Percentiles rank a stretch among this genome's conserved stretches.
Evolutionary conservation across 139 green algal genomes (phyloP).

Genomic region (Desmodesmus armatus): DNA sequence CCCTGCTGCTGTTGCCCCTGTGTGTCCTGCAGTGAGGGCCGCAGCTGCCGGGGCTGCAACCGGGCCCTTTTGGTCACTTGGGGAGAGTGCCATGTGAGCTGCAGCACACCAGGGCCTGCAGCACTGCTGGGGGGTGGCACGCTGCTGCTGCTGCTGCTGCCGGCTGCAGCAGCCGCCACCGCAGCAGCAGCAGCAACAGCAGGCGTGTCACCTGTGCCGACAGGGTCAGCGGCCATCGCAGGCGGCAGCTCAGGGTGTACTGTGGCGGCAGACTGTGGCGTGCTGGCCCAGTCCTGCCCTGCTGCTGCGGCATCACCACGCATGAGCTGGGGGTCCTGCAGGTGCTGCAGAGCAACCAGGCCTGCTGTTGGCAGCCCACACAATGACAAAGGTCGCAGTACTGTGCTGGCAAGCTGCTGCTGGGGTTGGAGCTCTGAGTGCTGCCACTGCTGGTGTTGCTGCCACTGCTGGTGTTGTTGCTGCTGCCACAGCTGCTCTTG

Average conservation of each 20-base stretch:
- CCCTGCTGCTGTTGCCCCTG: too few species aligned
- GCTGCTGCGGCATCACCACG: constrained; percentile 3
- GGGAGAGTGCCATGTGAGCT: not conserved
- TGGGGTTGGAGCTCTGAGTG: too few species aligned
- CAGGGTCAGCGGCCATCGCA: not conserved
- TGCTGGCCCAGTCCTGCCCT: not conserved
- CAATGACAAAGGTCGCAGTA: too few species aligned
- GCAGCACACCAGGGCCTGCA: not conserved
- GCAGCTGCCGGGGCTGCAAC: constrained; percentile 5
- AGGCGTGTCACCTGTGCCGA: too few species aligned
- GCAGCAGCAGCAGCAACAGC: too few species aligned
- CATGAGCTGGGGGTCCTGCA: too few species aligned
- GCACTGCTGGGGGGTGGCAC: too few species aligned
- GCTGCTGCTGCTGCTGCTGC: too few species aligned
- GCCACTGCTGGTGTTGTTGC: not conserved
- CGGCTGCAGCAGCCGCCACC: too few species aligned
- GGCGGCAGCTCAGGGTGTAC: not conserved
- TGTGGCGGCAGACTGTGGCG: not conserved
- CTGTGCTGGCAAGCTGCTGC: not conserved
- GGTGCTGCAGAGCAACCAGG: not conserved
- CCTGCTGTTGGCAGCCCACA: too few species aligned
- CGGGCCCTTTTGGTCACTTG: not conserved
- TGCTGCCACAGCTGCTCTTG: not conserved
- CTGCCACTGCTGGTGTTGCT: too few species aligned
- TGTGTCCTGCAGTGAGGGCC: too few species aligned